Conservation (phyloP, 768 basidiomycete genomes). For the Peribolospora kevripleyi region DNA sequence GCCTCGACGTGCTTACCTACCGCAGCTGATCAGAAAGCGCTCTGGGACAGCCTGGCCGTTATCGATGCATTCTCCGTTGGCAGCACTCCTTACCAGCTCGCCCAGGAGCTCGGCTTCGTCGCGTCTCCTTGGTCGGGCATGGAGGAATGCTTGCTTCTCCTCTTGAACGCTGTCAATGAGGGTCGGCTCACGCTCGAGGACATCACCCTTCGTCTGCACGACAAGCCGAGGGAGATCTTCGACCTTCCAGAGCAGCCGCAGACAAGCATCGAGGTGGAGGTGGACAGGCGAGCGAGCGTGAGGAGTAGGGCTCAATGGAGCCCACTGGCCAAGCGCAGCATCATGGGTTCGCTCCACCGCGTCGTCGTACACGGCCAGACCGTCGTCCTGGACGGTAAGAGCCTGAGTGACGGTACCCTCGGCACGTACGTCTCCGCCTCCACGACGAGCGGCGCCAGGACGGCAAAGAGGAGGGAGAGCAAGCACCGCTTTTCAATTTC, state of each 20-base stretch:
- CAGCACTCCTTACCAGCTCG: conserved; percentile 50
- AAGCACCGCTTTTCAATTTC: conserved; percentile 18
- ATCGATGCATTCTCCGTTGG: conserved; percentile 87
- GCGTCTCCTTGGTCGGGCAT: conserved; percentile 52
- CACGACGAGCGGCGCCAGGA: conserved; percentile 9
- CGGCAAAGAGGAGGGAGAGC: conserved; percentile 1
- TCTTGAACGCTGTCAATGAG: conserved; percentile 61
- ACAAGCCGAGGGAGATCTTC: conserved; percentile 82
- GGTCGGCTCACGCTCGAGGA: conserved; percentile 60
- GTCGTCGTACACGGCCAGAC: conserved; percentile 79
- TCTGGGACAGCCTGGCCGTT: conserved; percentile 61
- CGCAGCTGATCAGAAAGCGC: conserved; percentile 44
- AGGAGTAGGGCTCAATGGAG: conserved; percentile 42
- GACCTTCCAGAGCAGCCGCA: conserved; percentile 52
- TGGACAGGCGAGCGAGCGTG: conserved; percentile 47
- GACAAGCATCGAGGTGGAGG: conserved; percentile 80
- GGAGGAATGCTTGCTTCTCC: conserved; percentile 62
- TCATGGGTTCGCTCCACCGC: conserved; percentile 60
- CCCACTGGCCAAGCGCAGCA: conserved; percentile 34
- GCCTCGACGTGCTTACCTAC: conserved; percentile 41
- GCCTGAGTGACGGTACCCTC: conserved; percentile 25
- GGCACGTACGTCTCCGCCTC: conserved; percentile 22
- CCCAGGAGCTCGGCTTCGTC: conserved; percentile 34
- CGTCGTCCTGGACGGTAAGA: conserved; percentile 56
- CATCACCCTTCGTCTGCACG: conserved; percentile 56